Base-by-base conservation (phyloP, 306 rosid species). In the Sindora glabra region DNA sequence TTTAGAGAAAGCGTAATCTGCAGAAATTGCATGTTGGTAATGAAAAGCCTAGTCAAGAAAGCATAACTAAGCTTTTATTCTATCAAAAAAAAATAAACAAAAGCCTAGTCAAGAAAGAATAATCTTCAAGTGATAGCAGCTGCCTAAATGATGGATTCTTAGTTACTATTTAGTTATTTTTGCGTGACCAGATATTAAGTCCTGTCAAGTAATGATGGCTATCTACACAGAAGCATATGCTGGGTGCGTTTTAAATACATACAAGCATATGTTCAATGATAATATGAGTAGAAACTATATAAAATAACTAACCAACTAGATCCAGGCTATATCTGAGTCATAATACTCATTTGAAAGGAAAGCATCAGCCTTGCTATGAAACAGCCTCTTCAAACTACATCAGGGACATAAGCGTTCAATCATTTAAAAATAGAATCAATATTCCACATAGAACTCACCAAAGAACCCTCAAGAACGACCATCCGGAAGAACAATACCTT, bases 361-460 rank as follows among this genome's bases (percentile, higher is more conserved):
- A 64, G 98, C 92, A 74, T 82, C 74, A 18, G 95, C 98, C 83
- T 84, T 88, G 82, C 95, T 68, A 71, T 83, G 94, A 33, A 92
- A 85, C 73, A 88, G 79, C 73, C 82, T 81, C 88, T 83, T 83
- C 88, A 92, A 88, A 71, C 98, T 92, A 52, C 73, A 76, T 19
- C 59, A 40, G 25, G 59, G 65, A 50, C 57, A 26, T 69, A 67
- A 65, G 56, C 55, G 56, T 41, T 51, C 48, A 53, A 45, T n/a
- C 27, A 45, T 40, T 54, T 52, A 45, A 34, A 47, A 23, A 38
- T 59, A 65, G 32, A 44, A 65, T n/a, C 46, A 29, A 26, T 48
- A 30, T 45, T 56, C 29, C 48, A 55, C 56, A 69, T 50, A 63
- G 29, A 38, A 37, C 51, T 26, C 56, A 49, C 56, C 24, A 62